Evolutionary conservation across 176 grass and related monocot genomes (phyloP).

Genomic region (Canna indica): DNA sequence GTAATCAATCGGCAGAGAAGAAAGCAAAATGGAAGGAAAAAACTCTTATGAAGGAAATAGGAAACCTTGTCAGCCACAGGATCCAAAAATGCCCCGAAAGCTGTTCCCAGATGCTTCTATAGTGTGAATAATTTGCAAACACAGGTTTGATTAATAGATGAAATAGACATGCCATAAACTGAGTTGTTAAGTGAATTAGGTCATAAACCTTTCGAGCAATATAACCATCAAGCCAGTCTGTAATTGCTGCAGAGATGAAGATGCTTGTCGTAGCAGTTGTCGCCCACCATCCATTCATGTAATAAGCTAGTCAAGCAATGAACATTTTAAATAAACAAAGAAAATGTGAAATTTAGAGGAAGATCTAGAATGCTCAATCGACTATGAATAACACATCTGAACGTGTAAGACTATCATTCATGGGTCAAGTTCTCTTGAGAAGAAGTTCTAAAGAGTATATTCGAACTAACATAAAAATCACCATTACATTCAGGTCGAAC

Average conservation of each 20-base stretch:
- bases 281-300: constrained; percentile 68
- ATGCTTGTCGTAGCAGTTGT: constrained; percentile 84
- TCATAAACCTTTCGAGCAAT: constrained; percentile 84
- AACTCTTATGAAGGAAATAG: neutral
- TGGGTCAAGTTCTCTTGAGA: neutral
- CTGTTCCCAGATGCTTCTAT: constrained; percentile 87
- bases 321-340: constrained; percentile 14
- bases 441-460: too few relatives aligned
- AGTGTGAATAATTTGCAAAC: constrained; percentile 9
- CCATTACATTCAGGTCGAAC: neutral
- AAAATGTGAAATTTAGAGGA: neutral
- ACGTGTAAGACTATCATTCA: neutral
- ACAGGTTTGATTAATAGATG: neutral
- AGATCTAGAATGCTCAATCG: constrained; percentile 10
- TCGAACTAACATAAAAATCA: neutral
- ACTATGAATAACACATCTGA: neutral
- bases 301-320: constrained; percentile 57
- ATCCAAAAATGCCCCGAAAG: constrained; percentile 99
- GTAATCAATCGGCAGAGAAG: neutral
- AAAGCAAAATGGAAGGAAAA: neutral
- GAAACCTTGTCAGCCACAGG: constrained; percentile 96
- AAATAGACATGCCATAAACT: neutral
- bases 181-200: neutral
- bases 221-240: constrained; percentile 98
- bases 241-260: constrained; percentile 82